Evolutionary conservation across 495 filamentous ascomycete species (phyloP), one percentile per base, ranked within the genome.

Genomic region (Lasiosphaeria ovina): DNA sequence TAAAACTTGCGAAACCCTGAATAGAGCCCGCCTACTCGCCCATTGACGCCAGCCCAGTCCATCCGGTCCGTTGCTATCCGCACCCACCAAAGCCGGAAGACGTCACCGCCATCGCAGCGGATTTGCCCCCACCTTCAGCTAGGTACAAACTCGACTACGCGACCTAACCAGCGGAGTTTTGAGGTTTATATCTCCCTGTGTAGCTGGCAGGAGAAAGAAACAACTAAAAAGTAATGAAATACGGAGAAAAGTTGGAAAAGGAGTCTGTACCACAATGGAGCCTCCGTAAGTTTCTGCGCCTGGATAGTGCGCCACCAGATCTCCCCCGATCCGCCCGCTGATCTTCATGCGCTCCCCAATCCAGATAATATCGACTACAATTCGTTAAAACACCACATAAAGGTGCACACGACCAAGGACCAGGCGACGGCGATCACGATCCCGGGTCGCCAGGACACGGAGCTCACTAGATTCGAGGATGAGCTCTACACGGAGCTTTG

Each of bases 221-320:
- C 24, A 36, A 10, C 14, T 8, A 57, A 51, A 34, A 32, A 63
- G 67, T 62, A 35, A 89, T 89, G 86, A 89, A 89, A 77, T 89
- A 85, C 81, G 87, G 87, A 9, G 78, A 87, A 55, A 85, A 82
- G 50, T 78, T 89, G 84, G 93, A 91, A 76, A 91, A 86, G n/a
- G 89, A 95, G 64, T 76, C 72, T 34, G 87, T 91, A 34, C 92
- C 92, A 0, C 91, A 93, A 73, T 97, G 92, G 92, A 85, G 93
- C 69, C 86, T 95, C 81, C 77, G 86, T 76, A 81, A 82, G 73
- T 79, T 86, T 38, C 10, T 12, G 5, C 35, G 16, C 4, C 52
- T 45, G 16, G 5, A 33, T 38, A 31, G 47, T 33, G 16, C 11
- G 16, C 32, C 12, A 34, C 50, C 35, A 6, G 10, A 54, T 48